Base-by-base conservation (phyloP, 768 basidiomycete genomes). In the Cyclocybe aegerita region DNA sequence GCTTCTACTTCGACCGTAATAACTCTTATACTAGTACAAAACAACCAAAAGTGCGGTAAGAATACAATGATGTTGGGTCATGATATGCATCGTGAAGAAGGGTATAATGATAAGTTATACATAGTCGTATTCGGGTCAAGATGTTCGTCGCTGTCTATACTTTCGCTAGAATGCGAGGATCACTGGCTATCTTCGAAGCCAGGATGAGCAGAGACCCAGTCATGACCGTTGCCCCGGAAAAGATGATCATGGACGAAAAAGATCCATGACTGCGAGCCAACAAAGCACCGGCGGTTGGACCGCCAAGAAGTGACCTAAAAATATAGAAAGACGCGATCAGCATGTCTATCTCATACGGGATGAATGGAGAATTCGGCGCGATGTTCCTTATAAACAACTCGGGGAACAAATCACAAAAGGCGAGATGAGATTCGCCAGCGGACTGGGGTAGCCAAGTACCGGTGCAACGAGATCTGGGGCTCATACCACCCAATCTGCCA, bases 281-380 rank as follows among this genome's bases (percentile, higher is more conserved):
- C 30, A 89, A 68, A 8, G 74, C 76, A 0, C 87, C 87, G 9
- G 82, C 86, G 9, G 75, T 73, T 2, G 87, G 87, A 1, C 80
- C 82, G 8, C 87, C 85, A 29, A 83, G 65, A 15, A 88, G 70
- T 1, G 86, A 76, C 23, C 86, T 88, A 47, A 31, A 44, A 44
- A 30, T 36, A 23, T 34, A 17, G 37, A 34, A 50, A 30, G 30
- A 43, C 38, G 33, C 9, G 8, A n/a, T 58, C 7, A 53, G 48
- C 40, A 32, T 35, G n/a, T 41, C 9, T 37, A 33, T 17, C 9
- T 40, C 12, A 7, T 2, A 36, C 33, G 40, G 17, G 38, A 36
- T 7, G 52, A 33, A 46, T 16, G 39, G 42, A 9, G 10, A 32
- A 42, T 30, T 41, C 10, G 52, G 44, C 39, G 46, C 32, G 14